Evolutionary conservation across 257 asterid genomes (phyloP).

Genomic region (Scutellaria minor): DNA sequence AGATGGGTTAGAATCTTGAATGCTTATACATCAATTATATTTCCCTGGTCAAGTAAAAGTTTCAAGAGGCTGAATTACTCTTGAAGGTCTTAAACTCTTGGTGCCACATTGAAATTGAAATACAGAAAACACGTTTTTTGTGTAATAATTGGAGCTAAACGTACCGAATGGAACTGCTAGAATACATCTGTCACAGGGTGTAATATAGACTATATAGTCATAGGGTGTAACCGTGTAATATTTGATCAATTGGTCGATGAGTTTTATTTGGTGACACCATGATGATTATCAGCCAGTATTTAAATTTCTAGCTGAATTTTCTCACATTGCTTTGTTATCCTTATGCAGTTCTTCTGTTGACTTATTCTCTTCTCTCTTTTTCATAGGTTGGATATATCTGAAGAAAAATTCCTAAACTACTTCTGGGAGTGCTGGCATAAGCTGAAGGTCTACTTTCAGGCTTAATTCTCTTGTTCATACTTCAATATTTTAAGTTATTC

Average conservation of each 20-base stretch:
- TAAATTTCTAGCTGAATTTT: not conserved
- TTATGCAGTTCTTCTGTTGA: constrained; percentile 6
- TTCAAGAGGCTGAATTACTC: constrained; percentile 21
- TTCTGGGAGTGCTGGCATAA: constrained; percentile 90
- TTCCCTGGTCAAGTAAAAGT: constrained; percentile 20
- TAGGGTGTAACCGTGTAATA: too few relatives aligned
- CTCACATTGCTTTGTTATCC: not conserved
- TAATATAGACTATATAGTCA: not conserved
- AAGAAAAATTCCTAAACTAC: constrained; percentile 76
- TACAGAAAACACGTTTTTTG: not conserved
- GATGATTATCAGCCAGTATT: not conserved
- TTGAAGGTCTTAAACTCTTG: constrained; percentile 7
- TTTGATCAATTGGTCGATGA: too few relatives aligned
- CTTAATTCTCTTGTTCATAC: constrained; percentile 8
- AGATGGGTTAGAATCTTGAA: constrained; percentile 60
- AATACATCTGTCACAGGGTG: not conserved
- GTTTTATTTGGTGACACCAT: not conserved
- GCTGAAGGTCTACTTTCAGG: constrained; percentile 58
- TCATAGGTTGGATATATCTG: constrained; percentile 78
- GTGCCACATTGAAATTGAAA: not conserved
- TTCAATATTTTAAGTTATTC: not conserved
- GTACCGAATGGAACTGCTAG: not conserved
- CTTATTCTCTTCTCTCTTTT: constrained; percentile 38
- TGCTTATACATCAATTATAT: constrained; percentile 30
- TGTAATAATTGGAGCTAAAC: not conserved